These are phyloP conservation scores for Oryza brachyantha DNA, from an alignment of 176 grass and related monocot species.

Conservation along the genomic window DNA sequence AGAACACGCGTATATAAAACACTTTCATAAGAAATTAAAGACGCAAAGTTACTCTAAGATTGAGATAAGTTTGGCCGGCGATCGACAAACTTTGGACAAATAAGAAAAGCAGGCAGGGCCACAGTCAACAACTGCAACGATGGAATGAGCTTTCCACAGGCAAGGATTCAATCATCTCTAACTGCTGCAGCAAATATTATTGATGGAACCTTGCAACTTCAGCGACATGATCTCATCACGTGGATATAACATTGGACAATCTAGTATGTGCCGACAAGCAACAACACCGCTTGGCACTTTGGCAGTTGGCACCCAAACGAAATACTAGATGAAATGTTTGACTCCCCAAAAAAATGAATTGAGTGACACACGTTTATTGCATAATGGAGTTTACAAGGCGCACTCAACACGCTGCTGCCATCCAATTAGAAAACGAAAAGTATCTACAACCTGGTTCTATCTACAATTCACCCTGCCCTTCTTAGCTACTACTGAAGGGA, in stretches of 20 bases:
- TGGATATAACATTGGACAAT: conserved; percentile 29
- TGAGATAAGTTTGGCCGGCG: neutral
- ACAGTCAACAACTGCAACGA: conserved; percentile 38
- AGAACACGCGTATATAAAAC: neutral
- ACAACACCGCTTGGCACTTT: conserved; percentile 1
- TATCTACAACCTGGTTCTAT: conserved; percentile 84
- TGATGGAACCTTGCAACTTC: neutral
- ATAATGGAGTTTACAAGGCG: conserved; percentile 36
- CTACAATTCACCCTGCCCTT: conserved; percentile 54
- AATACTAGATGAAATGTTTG: conserved; percentile 29
- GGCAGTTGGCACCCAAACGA: neutral
- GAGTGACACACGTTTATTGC: conserved; percentile 37
- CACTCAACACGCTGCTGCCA: conserved; percentile 31
- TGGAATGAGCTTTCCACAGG: conserved; percentile 8
- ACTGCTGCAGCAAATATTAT: conserved; percentile 10
- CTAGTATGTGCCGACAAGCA: conserved; percentile 26
- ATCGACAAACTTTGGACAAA: neutral
- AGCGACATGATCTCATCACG: conserved; percentile 22
- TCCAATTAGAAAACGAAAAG: conserved; percentile 35
- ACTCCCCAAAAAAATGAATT: conserved; percentile 15
- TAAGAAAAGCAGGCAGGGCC: conserved; percentile 4
- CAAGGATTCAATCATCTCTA: conserved; percentile 46
- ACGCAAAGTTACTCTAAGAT: neutral
- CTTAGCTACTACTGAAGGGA: conserved; percentile 38
- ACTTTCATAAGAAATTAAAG: neutral